Percentiles rank a stretch among this genome's conserved stretches.
Evolutionary conservation across 768 basidiomycete species (phyloP).

Genomic region (Austroboletus eburneus): DNA sequence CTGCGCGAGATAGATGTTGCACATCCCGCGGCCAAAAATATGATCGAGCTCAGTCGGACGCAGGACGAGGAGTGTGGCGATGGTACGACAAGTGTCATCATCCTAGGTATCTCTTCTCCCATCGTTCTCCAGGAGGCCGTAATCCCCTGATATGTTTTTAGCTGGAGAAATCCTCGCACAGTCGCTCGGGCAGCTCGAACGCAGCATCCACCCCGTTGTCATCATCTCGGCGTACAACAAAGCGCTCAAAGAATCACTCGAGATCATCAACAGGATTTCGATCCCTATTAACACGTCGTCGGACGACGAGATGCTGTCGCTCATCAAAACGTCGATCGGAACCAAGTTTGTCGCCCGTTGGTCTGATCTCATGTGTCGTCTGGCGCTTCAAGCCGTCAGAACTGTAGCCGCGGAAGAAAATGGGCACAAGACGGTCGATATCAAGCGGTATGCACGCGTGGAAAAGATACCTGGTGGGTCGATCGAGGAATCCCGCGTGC

Average conservation of each 20-base stretch:
- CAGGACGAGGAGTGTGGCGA: slow-evolving; percentile 99
- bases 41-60: slow-evolving; percentile 97
- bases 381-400: slow-evolving; percentile 89
- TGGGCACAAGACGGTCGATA: slow-evolving; percentile 85
- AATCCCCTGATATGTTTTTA: slow-evolving; percentile 16
- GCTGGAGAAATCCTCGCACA: slow-evolving; percentile 98
- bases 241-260: slow-evolving; percentile 87
- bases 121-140: neutral
- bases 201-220: slow-evolving; percentile 97
- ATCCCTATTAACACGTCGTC: slow-evolving; percentile 82
- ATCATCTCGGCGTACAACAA: slow-evolving; percentile 99
- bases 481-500: slow-evolving; percentile 86
- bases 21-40: slow-evolving; percentile 98
- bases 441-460: slow-evolving; percentile 96
- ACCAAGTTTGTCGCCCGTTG: slow-evolving; percentile 97
- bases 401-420: slow-evolving; percentile 78
- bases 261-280: slow-evolving; percentile 84
- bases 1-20: slow-evolving; percentile 98
- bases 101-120: slow-evolving; percentile 64
- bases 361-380: slow-evolving; percentile 95
- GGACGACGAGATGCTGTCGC: slow-evolving; percentile 88
- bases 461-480: slow-evolving; percentile 98
- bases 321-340: slow-evolving; percentile 98
- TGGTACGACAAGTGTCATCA: slow-evolving; percentile 97
- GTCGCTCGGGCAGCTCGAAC: slow-evolving; percentile 87